Percentiles rank a stretch among this genome's conserved stretches.
Conservation (phyloP, 441 rosid genomes). For the Adansonia madagascariensis region DNA sequence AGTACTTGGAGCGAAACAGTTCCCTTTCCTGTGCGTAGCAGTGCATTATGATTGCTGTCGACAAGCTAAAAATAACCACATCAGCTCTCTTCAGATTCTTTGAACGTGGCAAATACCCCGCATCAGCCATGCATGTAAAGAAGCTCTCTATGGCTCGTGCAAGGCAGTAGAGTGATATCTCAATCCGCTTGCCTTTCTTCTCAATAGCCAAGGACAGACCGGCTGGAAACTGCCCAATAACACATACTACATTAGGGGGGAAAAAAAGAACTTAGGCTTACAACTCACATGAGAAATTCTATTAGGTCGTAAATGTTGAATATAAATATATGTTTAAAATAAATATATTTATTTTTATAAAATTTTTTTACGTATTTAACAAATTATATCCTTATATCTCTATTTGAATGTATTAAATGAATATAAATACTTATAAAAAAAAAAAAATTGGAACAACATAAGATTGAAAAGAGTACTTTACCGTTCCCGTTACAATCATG, state of each 20-base stretch:
- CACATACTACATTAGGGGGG: background rate
- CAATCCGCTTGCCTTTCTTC: slow-evolving; percentile 90
- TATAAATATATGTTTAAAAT: background rate
- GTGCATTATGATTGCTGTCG: slow-evolving; percentile 91
- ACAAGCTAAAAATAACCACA: slow-evolving; percentile 80
- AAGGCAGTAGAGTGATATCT: slow-evolving; percentile 90
- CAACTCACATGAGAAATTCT: slow-evolving; percentile 4
- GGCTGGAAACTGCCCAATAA: slow-evolving; percentile 68
- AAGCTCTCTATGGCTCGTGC: slow-evolving; percentile 92
- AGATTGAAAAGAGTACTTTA: slow-evolving; percentile 26
- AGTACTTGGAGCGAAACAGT: slow-evolving; percentile 86
- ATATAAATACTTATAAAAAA: background rate
- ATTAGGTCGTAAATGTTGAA: background rate
- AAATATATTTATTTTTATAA: background rate
- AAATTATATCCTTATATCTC: background rate
- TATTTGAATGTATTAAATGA: background rate
- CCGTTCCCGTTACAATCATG: slow-evolving; percentile 78
- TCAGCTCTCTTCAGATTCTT: slow-evolving; percentile 75
- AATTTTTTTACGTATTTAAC: background rate
- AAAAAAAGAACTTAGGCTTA: background rate
- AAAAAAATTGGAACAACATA: background rate
- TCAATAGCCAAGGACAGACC: slow-evolving; percentile 85
- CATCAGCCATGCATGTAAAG: slow-evolving; percentile 70
- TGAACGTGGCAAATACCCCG: slow-evolving; percentile 60
- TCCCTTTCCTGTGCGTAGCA: slow-evolving; percentile 92